Conservation (phyloP, 495 filamentous ascomycete genomes). For the Extremus antarcticus region DNA sequence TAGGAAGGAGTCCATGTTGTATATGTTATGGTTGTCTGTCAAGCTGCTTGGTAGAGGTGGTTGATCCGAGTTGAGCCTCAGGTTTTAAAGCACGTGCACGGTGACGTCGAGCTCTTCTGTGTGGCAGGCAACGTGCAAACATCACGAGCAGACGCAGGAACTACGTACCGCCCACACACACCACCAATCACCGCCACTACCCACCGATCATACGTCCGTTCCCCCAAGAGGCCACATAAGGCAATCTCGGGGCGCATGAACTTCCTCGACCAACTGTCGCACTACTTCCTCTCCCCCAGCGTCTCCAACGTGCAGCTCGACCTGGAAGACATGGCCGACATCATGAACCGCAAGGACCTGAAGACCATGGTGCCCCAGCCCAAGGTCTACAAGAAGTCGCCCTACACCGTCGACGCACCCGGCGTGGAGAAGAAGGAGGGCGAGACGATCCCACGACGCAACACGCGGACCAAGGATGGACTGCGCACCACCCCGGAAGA, state of each 20-base stretch:
- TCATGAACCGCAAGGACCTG: conserved; percentile 26
- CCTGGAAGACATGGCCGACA: conserved; percentile 13
- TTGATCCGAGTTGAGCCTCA: no score
- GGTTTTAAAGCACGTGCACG: no score
- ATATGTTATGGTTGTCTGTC: no score
- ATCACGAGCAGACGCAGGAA: no score
- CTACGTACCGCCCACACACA: no score
- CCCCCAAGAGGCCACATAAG: no score
- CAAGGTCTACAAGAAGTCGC: conserved; percentile 48
- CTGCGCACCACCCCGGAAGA: conserved; percentile 55
- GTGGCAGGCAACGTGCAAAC: no score
- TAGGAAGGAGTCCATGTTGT: conserved; percentile 23
- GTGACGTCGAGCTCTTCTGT: no score
- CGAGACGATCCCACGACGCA: conserved; percentile 82
- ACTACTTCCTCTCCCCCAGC: conserved; percentile 10
- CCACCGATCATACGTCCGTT: not conserved
- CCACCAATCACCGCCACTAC: not conserved
- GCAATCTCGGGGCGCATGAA: no score
- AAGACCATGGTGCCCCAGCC: conserved; percentile 47
- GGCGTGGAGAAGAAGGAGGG: conserved; percentile 61
- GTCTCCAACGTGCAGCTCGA: conserved; percentile 9
- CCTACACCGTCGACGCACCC: conserved; percentile 72
- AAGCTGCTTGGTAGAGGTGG: no score
- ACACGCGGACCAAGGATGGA: conserved; percentile 58
- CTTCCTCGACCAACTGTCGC: conserved; percentile 1